Evolutionary conservation across 768 basidiomycete genomes (phyloP), one percentile per base, ranked within the genome.

Genomic region (Lyophyllum shimeji): DNA sequence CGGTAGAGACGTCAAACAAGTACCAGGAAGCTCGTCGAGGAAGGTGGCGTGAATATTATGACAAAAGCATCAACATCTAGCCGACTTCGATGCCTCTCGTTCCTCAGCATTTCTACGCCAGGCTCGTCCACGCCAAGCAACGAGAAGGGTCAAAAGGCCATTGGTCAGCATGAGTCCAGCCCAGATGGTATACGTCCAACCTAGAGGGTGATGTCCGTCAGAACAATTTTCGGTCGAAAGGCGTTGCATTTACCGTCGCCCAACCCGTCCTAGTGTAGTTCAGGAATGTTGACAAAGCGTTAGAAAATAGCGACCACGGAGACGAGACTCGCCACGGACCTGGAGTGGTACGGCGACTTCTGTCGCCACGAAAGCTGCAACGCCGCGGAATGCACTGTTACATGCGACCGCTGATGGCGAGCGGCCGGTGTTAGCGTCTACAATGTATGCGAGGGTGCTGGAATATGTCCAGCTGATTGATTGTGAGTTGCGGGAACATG

Each of bases 351-450:
- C 83, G 0, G 87, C 87, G 6, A 88, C 74, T 68, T 94, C 89
- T 0, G 83, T 83, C 1, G 84, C 82, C 17, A 89, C 64, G 66
- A 89, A 89, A 2, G 87, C 92, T 15, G 79, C 71, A 3, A 79
- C 43, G 0, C 93, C 91, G 47, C 93, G 81, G 68, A 89, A 89
- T 27, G 80, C 81, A 54, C 87, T 89, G 68, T 95, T 95, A 25
- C 80, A 72, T 0, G 93, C 91, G 7, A 84, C 82, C 1, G 89
- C 91, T 2, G 83, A 83, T 3, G 87, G 84, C 1, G 90, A 90
- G 25, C 89, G 81, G 8, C 93, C 94, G 6, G 78, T 75, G 66
- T 95, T 97, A 4, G 91, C 84, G 62, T 97, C 93, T 15, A 95
- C 91, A 31, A 95, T 77, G 63, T 94, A 95, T 0, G 93, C 88